Evolutionary conservation across 2,329 filamentous ascomycete species (phyloP).

Genomic region (Camptophora hylomeconis): DNA sequence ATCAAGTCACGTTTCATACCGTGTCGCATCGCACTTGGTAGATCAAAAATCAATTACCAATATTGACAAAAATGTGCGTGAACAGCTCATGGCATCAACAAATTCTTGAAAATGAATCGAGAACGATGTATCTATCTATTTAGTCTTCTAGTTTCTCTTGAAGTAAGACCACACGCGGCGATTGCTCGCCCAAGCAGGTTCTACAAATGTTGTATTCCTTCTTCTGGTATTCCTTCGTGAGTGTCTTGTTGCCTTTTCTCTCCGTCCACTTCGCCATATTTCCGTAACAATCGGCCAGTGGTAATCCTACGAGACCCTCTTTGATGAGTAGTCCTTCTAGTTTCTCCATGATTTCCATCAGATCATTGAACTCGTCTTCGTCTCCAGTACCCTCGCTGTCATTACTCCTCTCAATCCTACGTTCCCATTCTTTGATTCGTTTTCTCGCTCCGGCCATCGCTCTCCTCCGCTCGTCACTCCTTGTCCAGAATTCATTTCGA

Average conservation of each 20-base stretch:
- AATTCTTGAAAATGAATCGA: too few species aligned
- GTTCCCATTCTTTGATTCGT: not conserved
- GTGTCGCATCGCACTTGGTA: too few species aligned
- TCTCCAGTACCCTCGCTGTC: not conserved
- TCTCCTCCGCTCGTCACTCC: constrained; percentile 12
- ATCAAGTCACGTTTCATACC: too few species aligned
- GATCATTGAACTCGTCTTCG: not conserved
- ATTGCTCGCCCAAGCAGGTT: constrained; percentile 8
- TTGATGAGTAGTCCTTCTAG: constrained; percentile 12
- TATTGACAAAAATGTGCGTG: too few species aligned
- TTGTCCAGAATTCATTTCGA: constrained; percentile 12
- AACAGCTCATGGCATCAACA: too few species aligned
- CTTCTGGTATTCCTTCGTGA: constrained; percentile 8
- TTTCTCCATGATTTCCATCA: constrained; percentile 3
- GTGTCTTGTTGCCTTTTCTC: constrained; percentile 3
- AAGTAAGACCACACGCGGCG: too few species aligned
- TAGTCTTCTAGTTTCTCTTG: too few species aligned
- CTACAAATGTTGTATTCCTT: constrained; percentile 9
- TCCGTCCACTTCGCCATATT: constrained; percentile 14
- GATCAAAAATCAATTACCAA: too few species aligned
- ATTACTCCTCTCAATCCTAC: not conserved
- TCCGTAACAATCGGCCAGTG: constrained; percentile 12
- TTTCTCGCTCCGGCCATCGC: constrained; percentile 9
- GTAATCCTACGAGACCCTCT: constrained; percentile 10
- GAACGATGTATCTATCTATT: too few species aligned